A percentile compares a stretch with the other conserved stretches of the same genome.
Evolutionary conservation across 2,329 filamentous ascomycete genomes (phyloP).

Genomic region (Ilyonectria sp.): DNA sequence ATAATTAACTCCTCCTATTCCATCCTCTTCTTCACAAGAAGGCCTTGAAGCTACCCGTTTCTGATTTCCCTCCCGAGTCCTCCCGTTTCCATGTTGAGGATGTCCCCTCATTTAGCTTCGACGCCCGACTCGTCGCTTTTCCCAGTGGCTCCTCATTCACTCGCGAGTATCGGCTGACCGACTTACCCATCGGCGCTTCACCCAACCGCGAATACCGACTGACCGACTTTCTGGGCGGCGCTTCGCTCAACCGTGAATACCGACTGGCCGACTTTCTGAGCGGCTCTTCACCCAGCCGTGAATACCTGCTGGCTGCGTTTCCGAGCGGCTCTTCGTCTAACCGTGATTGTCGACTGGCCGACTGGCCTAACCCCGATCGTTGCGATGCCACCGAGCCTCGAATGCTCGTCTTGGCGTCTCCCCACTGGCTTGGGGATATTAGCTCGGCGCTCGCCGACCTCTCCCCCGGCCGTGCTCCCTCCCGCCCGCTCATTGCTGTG

Average conservation of each 20-base stretch:
- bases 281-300: neutral
- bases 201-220: constrained; percentile 27
- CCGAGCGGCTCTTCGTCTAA: neutral
- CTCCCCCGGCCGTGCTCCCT: constrained; percentile 41
- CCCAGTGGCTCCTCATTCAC: constrained; percentile 33
- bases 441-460: constrained; percentile 38
- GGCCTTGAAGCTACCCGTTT: constrained; percentile 43
- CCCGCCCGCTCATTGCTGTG: constrained; percentile 40
- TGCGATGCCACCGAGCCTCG: constrained; percentile 39
- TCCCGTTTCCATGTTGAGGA: constrained; percentile 39
- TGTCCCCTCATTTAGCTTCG: constrained; percentile 26
- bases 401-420: constrained; percentile 40
- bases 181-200: constrained; percentile 10
- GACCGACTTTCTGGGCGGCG: constrained; percentile 21
- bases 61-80: constrained; percentile 38
- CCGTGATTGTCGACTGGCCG: constrained; percentile 22
- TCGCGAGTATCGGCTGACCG: constrained; percentile 32
- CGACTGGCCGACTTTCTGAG: neutral
- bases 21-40: constrained; percentile 37
- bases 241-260: neutral
- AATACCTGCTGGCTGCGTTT: neutral
- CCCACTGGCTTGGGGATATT: constrained; percentile 48
- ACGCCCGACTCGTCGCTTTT: constrained; percentile 31
- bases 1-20: neutral
- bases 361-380: constrained; percentile 29